Conservation (phyloP, 129 eudicot genomes). For the Saussurea involucrata region DNA sequence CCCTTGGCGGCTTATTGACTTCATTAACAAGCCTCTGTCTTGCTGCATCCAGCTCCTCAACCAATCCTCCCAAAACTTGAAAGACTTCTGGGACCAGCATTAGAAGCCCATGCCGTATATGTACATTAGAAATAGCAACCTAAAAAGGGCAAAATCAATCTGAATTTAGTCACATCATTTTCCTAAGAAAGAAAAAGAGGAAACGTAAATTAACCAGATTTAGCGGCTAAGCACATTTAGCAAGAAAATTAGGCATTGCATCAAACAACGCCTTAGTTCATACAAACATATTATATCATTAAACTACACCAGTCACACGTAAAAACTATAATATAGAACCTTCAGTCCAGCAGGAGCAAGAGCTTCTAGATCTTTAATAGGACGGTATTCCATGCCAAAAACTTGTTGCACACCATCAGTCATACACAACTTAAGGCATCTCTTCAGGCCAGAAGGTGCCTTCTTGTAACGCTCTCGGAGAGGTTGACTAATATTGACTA, state of each 20-base stretch:
- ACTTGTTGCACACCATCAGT: constrained; percentile 94
- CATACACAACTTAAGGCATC: constrained; percentile 91
- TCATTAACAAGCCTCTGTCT: constrained; percentile 74
- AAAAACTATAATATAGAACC: constrained; percentile 35
- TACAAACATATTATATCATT: background rate
- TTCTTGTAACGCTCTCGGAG: constrained; percentile 75
- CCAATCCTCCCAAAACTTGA: constrained; percentile 76
- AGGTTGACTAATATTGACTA: constrained; percentile 79
- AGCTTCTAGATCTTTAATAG: constrained; percentile 74
- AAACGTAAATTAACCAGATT: too few species aligned
- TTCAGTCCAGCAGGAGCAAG: constrained; percentile 84
- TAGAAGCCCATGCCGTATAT: constrained; percentile 72
- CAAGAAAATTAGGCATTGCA: background rate
- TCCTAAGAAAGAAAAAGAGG: too few species aligned
- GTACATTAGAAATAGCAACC: constrained; percentile 73
- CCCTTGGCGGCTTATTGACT: constrained; percentile 95
- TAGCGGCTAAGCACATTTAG: background rate
- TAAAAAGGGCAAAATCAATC: constrained; percentile 15
- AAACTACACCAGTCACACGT: background rate
- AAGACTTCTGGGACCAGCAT: constrained; percentile 95
- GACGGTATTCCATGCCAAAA: constrained; percentile 93
- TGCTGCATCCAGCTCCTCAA: constrained; percentile 84
- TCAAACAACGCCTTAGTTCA: background rate
- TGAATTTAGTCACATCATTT: too few species aligned
- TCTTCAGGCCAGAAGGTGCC: constrained; percentile 69